Evolutionary conservation across 129 eudicot species (phyloP), one percentile per base, ranked within the genome.

Genomic region (Oenanthe sinensis): DNA sequence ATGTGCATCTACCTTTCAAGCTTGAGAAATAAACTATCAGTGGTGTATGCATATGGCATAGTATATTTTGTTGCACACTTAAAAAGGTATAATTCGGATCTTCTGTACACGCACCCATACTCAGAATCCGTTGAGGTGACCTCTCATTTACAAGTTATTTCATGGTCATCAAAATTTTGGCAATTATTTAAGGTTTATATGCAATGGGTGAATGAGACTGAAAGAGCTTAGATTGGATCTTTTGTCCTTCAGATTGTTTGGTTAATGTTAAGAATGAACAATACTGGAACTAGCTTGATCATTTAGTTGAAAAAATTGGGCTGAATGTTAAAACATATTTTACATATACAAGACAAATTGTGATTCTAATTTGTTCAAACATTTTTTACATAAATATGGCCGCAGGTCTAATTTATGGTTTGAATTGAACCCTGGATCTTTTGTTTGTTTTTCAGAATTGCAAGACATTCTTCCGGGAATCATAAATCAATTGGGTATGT

Each of bases 391-490:
- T 39, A 39, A 39, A 39, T 39, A 39, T 39, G 42, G 42, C 42
- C 42, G 2, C 42, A 39, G 5, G 42, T 39, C 42, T 39, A 5
- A 5, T 39, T 3, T 5, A 39, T 39, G 42, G 42, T 39, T 39
- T 39, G 42, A 39, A 39, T 39, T 30, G 30, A 67, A 67, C 43
- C 19, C 72, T 67, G 72, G 17, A 14, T 30, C 12, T 67, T 20
- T 33, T 67, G 19, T 11, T 67, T 30, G 8, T 26, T 26, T 30
- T 30, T 30, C 72, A 67, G 72, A 67, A 67, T 67, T 67, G 72
- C 72, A 67, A 67, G 72, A 67, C 42, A 67, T 67, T 67, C 72
- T 67, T 67, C 72, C 72, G 4, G 72, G 72, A 30, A 67, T 67
- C 72, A 67, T 67, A 13, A 67, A 67, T 67, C 72, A 67, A 30